These are phyloP conservation scores for Pseudohalonectria lignicola DNA, from an alignment of 2,329 filamentous ascomycete species.

Conservation along the genomic window DNA sequence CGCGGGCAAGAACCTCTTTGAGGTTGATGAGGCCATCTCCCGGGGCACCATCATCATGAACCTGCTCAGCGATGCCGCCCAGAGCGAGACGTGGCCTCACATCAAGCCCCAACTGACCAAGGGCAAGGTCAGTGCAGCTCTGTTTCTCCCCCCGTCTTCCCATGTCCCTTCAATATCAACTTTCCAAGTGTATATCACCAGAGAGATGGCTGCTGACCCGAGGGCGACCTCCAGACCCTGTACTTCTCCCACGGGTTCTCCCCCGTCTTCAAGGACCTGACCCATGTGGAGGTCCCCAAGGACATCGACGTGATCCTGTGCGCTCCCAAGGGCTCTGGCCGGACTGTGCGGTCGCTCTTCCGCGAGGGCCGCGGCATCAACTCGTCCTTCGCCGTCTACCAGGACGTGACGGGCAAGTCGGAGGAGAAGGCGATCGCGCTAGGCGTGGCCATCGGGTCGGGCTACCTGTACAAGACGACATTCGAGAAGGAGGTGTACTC, in stretches of 20 bases:
- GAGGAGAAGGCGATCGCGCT: slow-evolving; percentile 96
- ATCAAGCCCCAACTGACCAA: slow-evolving; percentile 98
- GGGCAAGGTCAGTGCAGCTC: slow-evolving; percentile 66
- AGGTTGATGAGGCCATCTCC: slow-evolving; percentile 90
- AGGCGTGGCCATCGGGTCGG: slow-evolving; percentile 91
- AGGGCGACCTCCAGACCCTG: slow-evolving; percentile 62
- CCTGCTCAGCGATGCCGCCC: slow-evolving; percentile 92
- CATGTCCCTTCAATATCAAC: no score
- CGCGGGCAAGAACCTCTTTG: slow-evolving; percentile 96
- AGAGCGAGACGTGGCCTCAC: slow-evolving; percentile 96
- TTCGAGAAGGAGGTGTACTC: slow-evolving; percentile 99
- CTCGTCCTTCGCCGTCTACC: slow-evolving; percentile 96
- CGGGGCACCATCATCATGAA: slow-evolving; percentile 98
- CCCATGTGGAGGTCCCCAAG: slow-evolving; percentile 92
- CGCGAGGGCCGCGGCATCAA: slow-evolving; percentile 99
- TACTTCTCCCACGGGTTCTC: slow-evolving; percentile 99
- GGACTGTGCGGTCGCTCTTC: slow-evolving; percentile 97
- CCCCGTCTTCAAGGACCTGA: slow-evolving; percentile 98
- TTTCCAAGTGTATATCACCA: neutral
- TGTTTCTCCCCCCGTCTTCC: neutral
- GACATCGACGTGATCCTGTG: slow-evolving; percentile 99
- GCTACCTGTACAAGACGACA: slow-evolving; percentile 99
- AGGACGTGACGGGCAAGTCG: slow-evolving; percentile 96
- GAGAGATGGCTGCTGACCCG: neutral
- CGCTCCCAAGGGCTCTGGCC: slow-evolving; percentile 97